A percentile compares a stretch with the other conserved stretches of the same genome.
Evolutionary conservation across 2,329 filamentous ascomycete genomes (phyloP).

Genomic region (Emmonsiellopsis sp.): DNA sequence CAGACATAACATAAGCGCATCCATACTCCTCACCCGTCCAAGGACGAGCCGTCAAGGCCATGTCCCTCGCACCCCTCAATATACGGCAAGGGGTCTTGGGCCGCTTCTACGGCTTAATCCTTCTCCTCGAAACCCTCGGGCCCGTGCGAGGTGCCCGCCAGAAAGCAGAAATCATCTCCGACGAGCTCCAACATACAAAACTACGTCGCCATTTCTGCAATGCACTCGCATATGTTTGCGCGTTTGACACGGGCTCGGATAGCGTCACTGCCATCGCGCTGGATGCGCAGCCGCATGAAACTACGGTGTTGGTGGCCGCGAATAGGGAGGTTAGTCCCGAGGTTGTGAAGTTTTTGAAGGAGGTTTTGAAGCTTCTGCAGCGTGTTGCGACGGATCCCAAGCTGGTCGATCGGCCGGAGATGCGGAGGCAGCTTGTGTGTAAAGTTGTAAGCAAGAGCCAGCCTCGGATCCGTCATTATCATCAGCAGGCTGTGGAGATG

Average conservation of each 20-base stretch:
- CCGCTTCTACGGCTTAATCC: not conserved
- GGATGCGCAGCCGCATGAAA: not conserved
- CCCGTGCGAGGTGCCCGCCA: not conserved
- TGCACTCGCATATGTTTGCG: not conserved
- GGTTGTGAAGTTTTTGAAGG: not conserved
- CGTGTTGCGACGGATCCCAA: not conserved
- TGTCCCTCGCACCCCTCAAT: not conserved
- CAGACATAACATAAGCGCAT: too few relatives aligned
- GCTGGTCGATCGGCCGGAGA: too few relatives aligned
- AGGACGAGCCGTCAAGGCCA: too few relatives aligned
- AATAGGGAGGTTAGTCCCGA: not conserved
- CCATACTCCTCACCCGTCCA: too few relatives aligned
- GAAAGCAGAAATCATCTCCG: not conserved
- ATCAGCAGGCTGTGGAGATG: not conserved
- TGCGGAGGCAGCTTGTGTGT: not conserved
- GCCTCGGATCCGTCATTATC: not conserved
- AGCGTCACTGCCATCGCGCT: not conserved
- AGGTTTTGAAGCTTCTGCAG: not conserved
- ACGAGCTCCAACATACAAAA: not conserved
- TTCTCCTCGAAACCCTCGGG: not conserved
- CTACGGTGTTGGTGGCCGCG: not conserved
- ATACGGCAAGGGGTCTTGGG: not conserved
- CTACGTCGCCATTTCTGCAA: not conserved
- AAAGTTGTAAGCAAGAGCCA: not conserved
- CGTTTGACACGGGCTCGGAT: not conserved